Base-by-base conservation (phyloP, 2,329 filamentous ascomycete species). In the Emydomyces testavorans region DNA sequence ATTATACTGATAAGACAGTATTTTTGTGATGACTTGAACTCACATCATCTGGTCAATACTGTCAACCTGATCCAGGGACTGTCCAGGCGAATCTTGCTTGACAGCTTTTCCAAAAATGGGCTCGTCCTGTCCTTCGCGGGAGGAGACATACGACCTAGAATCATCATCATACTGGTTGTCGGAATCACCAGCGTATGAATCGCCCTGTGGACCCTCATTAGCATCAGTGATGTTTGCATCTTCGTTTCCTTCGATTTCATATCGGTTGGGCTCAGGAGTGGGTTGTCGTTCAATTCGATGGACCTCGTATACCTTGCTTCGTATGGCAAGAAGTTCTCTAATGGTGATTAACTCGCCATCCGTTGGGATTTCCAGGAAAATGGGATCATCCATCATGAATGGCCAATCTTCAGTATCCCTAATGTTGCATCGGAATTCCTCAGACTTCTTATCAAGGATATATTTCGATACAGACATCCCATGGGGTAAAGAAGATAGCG, bases 381-480 rank as follows among this genome's bases (percentile, higher is more conserved):
- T 68, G 1, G 72, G 67, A 49, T 75, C 73, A 45, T 70, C 60
- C 54, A 69, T 70, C 43, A 74, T 63, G n/a, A 64, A 61, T 2
- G 68, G 56, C 74, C 74, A 77, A 18, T 67, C 62, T 31, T 71
- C 66, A 0, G 71, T 74, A 50, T 75, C 66, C 47, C 70, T 62
- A 13, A 76, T 67, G 52, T 71, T 68, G 29, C 70, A 55, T 47
- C 67, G 62, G 13, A 67, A 65, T 50, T 73, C 67, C 15, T 71
- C 64, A 1, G 64, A 61, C 48, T 67, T 68, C 10, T 67, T 62
- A 2, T 61, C 52, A 3, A 62, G 65, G 53, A 73, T 71, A 51
- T 76, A 75, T 44, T 71, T 66, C 1, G 73, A 77, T 2, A 73
- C 66, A 31, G 69, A 72, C 41, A 68, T 65, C 11, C 68, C 69